These are phyloP conservation scores for Ceratobasidium sp. DNA, from an alignment of 1,284 basidiomycete genomes.

Conservation along the genomic window DNA sequence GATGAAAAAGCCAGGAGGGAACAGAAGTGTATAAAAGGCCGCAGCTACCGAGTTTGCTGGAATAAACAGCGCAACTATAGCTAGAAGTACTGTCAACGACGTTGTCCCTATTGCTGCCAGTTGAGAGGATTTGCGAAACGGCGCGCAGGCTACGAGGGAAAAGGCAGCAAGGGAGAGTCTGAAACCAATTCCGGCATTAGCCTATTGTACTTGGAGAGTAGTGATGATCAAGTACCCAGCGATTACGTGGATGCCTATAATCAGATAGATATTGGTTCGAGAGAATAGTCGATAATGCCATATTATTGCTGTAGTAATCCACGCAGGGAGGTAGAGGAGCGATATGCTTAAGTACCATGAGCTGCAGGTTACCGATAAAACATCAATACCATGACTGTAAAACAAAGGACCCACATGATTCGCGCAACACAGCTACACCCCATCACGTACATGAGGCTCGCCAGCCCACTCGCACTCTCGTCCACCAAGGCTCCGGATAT, in stretches of 20 bases:
- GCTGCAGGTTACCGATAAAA: too few relatives aligned
- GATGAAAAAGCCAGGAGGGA: slow-evolving; percentile 77
- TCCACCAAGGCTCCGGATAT: slow-evolving; percentile 69
- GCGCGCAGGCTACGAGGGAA: slow-evolving; percentile 71
- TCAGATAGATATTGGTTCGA: slow-evolving; percentile 64
- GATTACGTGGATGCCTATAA: slow-evolving; percentile 71
- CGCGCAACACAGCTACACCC: slow-evolving; percentile 71
- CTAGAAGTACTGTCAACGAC: slow-evolving; percentile 68
- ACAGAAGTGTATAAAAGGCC: slow-evolving; percentile 70
- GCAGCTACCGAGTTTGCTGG: slow-evolving; percentile 56
- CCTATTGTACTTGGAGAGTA: too few relatives aligned
- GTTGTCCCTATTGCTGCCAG: slow-evolving; percentile 73
- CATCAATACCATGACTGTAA: too few relatives aligned
- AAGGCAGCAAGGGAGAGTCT: slow-evolving; percentile 64
- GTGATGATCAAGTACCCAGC: too few relatives aligned
- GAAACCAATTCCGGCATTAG: too few relatives aligned
- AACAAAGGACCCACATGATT: slow-evolving; percentile 57
- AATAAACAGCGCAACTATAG: slow-evolving; percentile 69
- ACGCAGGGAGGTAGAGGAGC: slow-evolving; percentile 66
- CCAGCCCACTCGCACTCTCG: slow-evolving; percentile 66
- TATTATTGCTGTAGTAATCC: slow-evolving; percentile 66
- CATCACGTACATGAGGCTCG: slow-evolving; percentile 76
- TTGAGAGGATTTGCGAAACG: slow-evolving; percentile 75
- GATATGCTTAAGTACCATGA: slow-evolving; percentile 72
- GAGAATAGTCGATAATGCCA: slow-evolving; percentile 73